Evolutionary conservation across 257 asterid species (phyloP).

Genomic region (Primulina tabacum): DNA sequence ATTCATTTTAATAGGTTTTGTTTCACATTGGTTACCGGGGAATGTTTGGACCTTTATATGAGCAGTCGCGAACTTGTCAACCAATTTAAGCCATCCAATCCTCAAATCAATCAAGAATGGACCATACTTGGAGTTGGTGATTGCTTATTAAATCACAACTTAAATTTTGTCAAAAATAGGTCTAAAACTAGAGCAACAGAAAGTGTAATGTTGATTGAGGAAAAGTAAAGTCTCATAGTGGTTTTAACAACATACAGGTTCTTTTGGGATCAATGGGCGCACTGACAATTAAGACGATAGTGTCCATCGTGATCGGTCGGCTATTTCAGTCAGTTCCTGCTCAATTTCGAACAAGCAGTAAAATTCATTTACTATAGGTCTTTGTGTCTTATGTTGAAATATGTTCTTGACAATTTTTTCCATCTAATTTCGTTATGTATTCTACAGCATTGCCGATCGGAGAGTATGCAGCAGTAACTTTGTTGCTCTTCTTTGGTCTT

Average conservation of each 20-base stretch:
- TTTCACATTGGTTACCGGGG: not conserved
- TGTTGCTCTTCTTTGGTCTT: conserved; percentile 89
- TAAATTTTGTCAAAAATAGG: not conserved
- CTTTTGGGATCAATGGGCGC: conserved; percentile 98
- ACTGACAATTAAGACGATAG: conserved; percentile 78
- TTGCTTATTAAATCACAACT: too few relatives aligned
- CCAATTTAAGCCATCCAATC: not conserved
- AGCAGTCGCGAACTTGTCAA: not conserved
- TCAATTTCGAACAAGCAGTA: conserved; percentile 87
- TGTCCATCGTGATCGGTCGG: conserved; percentile 79
- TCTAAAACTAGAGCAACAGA: not conserved
- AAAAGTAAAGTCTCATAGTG: not conserved
- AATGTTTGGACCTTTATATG: conserved; percentile 1
- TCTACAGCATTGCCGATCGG: conserved; percentile 82
- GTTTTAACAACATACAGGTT: conserved; percentile 49
- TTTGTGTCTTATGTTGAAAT: not conserved
- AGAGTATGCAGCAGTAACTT: conserved; percentile 92
- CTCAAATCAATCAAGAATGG: not conserved
- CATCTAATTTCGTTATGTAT: not conserved
- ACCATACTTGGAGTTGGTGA: not conserved
- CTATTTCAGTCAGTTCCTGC: conserved; percentile 92
- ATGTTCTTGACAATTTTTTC: not conserved
- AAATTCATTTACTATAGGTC: not conserved
- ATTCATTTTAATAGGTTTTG: not conserved
- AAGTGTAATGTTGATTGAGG: not conserved